Evolutionary conservation across 1,284 basidiomycete species (phyloP), one percentile per base, ranked within the genome.

Genomic region (Ustilago shanxiensis): DNA sequence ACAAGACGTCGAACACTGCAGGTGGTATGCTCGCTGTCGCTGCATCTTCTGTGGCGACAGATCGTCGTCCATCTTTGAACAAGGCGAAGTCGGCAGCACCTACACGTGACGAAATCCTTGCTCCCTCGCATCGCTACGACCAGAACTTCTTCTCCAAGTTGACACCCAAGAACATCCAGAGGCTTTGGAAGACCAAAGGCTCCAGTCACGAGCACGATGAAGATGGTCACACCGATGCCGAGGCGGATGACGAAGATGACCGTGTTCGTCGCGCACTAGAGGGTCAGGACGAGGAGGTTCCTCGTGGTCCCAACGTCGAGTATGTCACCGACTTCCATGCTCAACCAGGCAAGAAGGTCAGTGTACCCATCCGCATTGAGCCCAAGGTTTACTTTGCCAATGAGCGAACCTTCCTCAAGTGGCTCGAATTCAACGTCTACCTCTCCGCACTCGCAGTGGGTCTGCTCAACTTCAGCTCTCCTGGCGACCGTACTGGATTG

Each of bases 321-420:
- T 89, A 89, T 81, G 91, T 93, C 53, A 89, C 92, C 68, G 89
- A 91, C 68, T 95, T 94, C 91, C 88, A 87, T 26, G 95, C 95
- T 2, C 92, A 93, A 1, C 88, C 90, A 51, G 96, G 96, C 20
- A 98, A 98, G 88, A 90, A 91, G 76, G 95, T 99, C 67, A 91
- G 94, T 1, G 90, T 99, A 1, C 95, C 96, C 37, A 92, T 99
- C 35, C 91, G 96, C 58, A 90, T 99, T 64, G 96, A 99, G 87
- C 96, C 96, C 39, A 99, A 99, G 88, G 95, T 97, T 8, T 97
- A 97, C 85, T 99, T 98, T 86, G 96, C 96, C 3, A 93, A 93
- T 52, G 96, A 98, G 87, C 89, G 95, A 66, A 95, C 94, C n/a
- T 79, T 79, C 56, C 60, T 80, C 72, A 83, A 87, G 70, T 99